A percentile compares a stretch with the other conserved stretches of the same genome.
phyloP scores from a whole-genome alignment of 2,329 filamentous ascomycete genomes.

The Trichoderma brevicompactum region DNA sequence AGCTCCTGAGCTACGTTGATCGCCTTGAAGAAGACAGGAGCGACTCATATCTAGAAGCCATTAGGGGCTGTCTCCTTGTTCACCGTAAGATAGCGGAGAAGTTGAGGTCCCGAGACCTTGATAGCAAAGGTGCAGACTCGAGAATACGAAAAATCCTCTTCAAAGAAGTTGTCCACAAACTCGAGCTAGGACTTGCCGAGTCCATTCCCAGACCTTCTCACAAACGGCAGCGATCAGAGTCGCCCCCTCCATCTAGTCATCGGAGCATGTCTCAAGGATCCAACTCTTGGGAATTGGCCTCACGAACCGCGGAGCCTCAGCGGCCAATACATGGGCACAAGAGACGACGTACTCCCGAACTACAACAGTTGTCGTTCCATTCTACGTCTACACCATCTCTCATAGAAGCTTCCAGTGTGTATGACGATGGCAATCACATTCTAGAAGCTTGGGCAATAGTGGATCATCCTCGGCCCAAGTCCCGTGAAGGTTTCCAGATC shows the following conservation, averaged over 20 bases:
- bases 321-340: neutral
- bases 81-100: conserved; percentile 20
- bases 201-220: conserved; percentile 3
- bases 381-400: neutral
- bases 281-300: neutral
- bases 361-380: neutral
- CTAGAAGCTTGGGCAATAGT: neutral
- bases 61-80: conserved; percentile 15
- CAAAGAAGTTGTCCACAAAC: conserved; percentile 23
- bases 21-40: conserved; percentile 4
- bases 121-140: conserved; percentile 3
- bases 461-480: neutral
- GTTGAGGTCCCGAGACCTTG: neutral
- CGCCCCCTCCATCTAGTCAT: conserved; percentile 11
- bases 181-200: conserved; percentile 17
- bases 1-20: conserved; percentile 3
- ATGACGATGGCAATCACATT: neutral
- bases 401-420: neutral
- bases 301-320: neutral
- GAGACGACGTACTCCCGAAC: neutral
- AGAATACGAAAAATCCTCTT: conserved; percentile 18
- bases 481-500: conserved; percentile 29
- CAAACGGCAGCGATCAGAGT: conserved; percentile 26
- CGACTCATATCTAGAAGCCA: conserved; percentile 27
- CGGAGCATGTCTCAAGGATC: too few species aligned